A percentile compares a stretch with the other conserved stretches of the same genome.
Evolutionary conservation across 441 rosid species (phyloP).

Genomic region (Erodium chrysanthum): DNA sequence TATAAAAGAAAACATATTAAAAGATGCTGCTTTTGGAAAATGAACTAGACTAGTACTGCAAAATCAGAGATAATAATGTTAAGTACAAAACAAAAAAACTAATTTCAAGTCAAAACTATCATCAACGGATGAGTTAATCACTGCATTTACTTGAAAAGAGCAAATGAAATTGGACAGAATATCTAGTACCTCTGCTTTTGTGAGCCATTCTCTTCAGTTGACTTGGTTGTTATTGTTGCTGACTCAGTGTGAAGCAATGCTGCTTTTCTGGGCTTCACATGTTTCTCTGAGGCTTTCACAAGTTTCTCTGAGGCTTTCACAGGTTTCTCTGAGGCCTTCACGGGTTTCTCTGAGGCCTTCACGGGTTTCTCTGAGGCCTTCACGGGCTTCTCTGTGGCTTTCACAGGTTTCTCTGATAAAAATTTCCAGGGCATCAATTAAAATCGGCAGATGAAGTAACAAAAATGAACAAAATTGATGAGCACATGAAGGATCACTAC

Average conservation of each 20-base stretch:
- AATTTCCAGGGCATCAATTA: conserved; percentile 21
- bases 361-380: too few relatives aligned
- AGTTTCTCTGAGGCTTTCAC: too few relatives aligned
- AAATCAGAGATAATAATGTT: neutral
- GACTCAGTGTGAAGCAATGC: conserved; percentile 34
- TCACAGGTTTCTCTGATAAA: neutral
- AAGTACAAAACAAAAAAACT: too few relatives aligned
- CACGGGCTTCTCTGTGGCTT: too few relatives aligned
- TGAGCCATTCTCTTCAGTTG: conserved; percentile 60
- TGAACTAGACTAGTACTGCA: neutral
- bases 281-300: conserved; percentile 18
- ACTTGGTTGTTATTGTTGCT: conserved; percentile 20
- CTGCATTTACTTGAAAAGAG: neutral
- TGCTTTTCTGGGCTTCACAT: conserved; percentile 35
- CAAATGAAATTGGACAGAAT: conserved; percentile 6
- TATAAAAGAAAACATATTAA: neutral
- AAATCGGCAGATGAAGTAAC: conserved; percentile 6
- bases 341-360: too few relatives aligned
- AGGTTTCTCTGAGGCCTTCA: too few relatives aligned
- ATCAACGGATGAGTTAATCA: neutral
- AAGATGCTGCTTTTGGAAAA: neutral
- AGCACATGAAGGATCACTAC: conserved; percentile 12
- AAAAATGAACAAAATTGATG: conserved; percentile 7
- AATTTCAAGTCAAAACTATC: too few relatives aligned
- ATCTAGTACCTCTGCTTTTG: conserved; percentile 68